These are phyloP conservation scores for Ogataea dorogensis DNA, from an alignment of 805 yeast species.

Conservation along the genomic window DNA sequence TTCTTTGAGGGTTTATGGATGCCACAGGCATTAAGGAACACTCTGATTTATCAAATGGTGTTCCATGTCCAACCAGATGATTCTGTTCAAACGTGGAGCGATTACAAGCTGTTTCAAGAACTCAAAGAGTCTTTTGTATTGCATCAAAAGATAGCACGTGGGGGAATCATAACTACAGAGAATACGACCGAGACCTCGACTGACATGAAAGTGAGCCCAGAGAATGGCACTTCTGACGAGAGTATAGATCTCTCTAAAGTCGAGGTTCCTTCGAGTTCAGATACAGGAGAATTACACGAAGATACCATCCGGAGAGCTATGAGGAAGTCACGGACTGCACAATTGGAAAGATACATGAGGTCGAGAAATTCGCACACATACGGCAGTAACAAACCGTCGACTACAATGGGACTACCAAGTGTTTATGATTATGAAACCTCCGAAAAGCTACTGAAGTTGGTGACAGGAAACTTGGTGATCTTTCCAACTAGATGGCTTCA, in stretches of 20 bases:
- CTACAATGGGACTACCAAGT: conserved; percentile 17
- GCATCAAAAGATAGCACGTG: conserved; percentile 23
- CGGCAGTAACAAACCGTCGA: conserved; percentile 13
- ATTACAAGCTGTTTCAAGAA: conserved; percentile 70
- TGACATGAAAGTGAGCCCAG: neutral
- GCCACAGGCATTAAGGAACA: conserved; percentile 78
- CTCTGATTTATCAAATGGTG: conserved; percentile 74
- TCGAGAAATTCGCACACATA: conserved; percentile 13
- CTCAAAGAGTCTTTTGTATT: conserved; percentile 54
- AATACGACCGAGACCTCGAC: neutral
- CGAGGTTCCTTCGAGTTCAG: conserved; percentile 11
- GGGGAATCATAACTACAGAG: neutral
- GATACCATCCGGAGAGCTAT: conserved; percentile 20
- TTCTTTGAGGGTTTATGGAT: conserved; percentile 88
- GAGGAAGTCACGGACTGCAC: conserved; percentile 29
- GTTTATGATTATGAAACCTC: conserved; percentile 69
- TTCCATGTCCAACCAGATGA: conserved; percentile 97
- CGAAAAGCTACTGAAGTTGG: conserved; percentile 62
- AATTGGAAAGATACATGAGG: conserved; percentile 29
- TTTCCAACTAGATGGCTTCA: conserved; percentile 92
- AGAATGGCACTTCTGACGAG: neutral
- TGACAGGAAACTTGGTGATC: conserved; percentile 85
- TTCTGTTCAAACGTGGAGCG: conserved; percentile 84
- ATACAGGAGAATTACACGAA: conserved; percentile 4
- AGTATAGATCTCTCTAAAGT: neutral